Evolutionary conservation across 129 eudicot species (phyloP).

Genomic region (Saposhnikovia divaricata): DNA sequence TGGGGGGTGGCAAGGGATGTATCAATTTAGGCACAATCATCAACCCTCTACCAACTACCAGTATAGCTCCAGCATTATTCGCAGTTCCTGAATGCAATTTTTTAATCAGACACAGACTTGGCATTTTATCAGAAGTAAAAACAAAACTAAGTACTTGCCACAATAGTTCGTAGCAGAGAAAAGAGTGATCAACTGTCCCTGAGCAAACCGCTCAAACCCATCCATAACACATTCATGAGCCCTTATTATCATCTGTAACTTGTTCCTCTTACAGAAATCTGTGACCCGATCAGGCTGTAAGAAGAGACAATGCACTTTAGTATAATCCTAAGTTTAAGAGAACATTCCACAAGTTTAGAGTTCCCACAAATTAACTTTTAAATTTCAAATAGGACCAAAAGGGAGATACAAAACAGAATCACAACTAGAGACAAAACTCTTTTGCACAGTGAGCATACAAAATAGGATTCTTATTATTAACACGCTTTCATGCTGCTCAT

Average conservation of each 20-base stretch:
- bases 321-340: background rate
- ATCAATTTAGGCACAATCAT: conserved; percentile 85
- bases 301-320: conserved; percentile 1
- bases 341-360: background rate
- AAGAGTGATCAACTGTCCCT: conserved; percentile 91
- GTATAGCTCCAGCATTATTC: conserved; percentile 93
- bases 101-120: conserved; percentile 16
- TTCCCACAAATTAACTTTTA: background rate
- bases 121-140: background rate
- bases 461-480: background rate
- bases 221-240: conserved; percentile 99
- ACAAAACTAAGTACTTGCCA: conserved; percentile 31
- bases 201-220: conserved; percentile 94
- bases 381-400: background rate
- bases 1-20: conserved; percentile 92
- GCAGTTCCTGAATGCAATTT: conserved; percentile 61
- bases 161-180: conserved; percentile 98
- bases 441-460: background rate
- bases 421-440: background rate
- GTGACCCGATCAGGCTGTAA: conserved; percentile 97
- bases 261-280: conserved; percentile 90
- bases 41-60: conserved; percentile 89
- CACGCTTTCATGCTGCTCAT: background rate
- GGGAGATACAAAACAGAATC: conserved; percentile 1
- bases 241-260: conserved; percentile 85